Percentiles rank a stretch among this genome's conserved stretches.
phyloP scores from a whole-genome alignment of 2,329 filamentous ascomycete species.

The Nigrograna mackinnonii region DNA sequence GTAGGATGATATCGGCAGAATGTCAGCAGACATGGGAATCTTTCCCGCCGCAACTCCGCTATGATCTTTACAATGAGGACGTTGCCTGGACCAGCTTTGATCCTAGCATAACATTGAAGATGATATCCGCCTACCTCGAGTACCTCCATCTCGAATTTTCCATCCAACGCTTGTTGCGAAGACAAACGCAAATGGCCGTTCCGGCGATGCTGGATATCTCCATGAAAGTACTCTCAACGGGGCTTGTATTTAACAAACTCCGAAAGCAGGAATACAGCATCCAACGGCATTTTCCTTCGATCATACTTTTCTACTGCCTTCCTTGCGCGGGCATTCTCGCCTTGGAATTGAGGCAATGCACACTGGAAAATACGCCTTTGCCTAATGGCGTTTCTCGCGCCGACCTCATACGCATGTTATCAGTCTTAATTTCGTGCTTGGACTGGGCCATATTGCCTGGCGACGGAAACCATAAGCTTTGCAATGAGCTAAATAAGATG shows the following conservation, averaged over 20 bases:
- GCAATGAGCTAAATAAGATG: constrained; percentile 41
- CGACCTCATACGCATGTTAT: constrained; percentile 40
- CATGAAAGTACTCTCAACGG: constrained; percentile 34
- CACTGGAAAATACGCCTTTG: constrained; percentile 32
- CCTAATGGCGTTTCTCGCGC: constrained; percentile 33
- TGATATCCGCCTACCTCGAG: constrained; percentile 37
- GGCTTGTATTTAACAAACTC: constrained; percentile 34
- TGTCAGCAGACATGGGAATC: constrained; percentile 29
- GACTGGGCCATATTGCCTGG: constrained; percentile 38
- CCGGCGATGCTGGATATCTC: constrained; percentile 35
- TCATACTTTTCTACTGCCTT: constrained; percentile 40
- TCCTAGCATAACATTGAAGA: constrained; percentile 23
- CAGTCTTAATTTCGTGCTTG: constrained; percentile 37
- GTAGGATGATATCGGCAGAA: constrained; percentile 30
- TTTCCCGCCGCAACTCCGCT: constrained; percentile 33
- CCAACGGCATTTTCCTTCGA: constrained; percentile 33
- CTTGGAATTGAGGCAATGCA: constrained; percentile 36
- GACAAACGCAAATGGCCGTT: constrained; percentile 33
- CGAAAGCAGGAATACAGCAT: constrained; percentile 32
- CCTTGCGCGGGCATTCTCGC: constrained; percentile 39
- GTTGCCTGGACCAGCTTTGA: constrained; percentile 29
- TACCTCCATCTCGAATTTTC: constrained; percentile 37
- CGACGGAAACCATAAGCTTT: constrained; percentile 40
- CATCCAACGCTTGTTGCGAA: constrained; percentile 35
- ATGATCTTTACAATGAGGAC: constrained; percentile 38